These are phyloP conservation scores for Alternaria angustiovoidea DNA, from an alignment of 2,329 filamentous ascomycete genomes.

Conservation along the genomic window DNA sequence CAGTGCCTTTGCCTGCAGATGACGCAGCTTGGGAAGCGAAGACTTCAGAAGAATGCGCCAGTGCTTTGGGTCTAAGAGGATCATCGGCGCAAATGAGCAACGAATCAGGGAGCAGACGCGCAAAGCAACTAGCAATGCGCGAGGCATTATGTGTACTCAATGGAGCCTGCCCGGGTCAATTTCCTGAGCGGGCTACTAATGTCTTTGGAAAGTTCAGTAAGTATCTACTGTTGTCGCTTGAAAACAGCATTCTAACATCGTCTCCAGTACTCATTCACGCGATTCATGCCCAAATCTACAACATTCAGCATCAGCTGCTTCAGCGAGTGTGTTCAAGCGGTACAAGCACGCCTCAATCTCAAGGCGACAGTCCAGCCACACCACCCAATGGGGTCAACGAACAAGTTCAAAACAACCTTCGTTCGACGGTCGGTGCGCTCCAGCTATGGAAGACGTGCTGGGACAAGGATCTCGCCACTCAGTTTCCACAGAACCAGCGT, in stretches of 20 bases:
- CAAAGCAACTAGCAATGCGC: slow-evolving; percentile 71
- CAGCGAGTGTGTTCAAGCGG: slow-evolving; percentile 51
- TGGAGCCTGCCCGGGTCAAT: slow-evolving; percentile 63
- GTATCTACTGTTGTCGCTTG: neutral
- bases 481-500: slow-evolving; percentile 69
- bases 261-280: slow-evolving; percentile 69
- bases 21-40: slow-evolving; percentile 77
- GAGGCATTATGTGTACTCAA: slow-evolving; percentile 69
- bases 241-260: slow-evolving; percentile 15
- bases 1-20: slow-evolving; percentile 73
- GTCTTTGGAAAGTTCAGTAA: slow-evolving; percentile 72
- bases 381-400: slow-evolving; percentile 55
- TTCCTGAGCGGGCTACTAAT: slow-evolving; percentile 73
- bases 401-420: slow-evolving; percentile 58
- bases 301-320: slow-evolving; percentile 56
- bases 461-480: slow-evolving; percentile 73
- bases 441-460: slow-evolving; percentile 77
- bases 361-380: slow-evolving; percentile 59
- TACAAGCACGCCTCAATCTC: slow-evolving; percentile 65
- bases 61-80: slow-evolving; percentile 71
- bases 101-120: slow-evolving; percentile 67
- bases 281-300: slow-evolving; percentile 69
- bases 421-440: slow-evolving; percentile 62
- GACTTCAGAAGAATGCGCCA: slow-evolving; percentile 66
- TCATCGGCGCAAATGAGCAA: slow-evolving; percentile 66